Percentiles rank a stretch among this genome's conserved stretches.
These are phyloP conservation scores for Penicillium steckii DNA, from an alignment of 495 filamentous ascomycete genomes.

Conservation along the genomic window DNA sequence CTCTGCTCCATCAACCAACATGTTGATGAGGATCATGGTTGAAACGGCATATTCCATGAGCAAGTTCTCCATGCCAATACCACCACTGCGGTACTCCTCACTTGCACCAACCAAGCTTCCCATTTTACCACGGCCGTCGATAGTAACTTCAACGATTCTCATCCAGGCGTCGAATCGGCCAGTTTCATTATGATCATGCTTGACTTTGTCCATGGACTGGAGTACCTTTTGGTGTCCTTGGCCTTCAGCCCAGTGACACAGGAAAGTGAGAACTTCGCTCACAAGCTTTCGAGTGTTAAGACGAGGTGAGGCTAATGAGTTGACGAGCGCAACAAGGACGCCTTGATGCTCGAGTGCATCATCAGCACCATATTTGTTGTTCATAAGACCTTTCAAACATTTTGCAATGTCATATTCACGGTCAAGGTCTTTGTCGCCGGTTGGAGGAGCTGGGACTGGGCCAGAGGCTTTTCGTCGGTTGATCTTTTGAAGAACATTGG, in stretches of 20 bases:
- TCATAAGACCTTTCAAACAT: slow-evolving; percentile 95
- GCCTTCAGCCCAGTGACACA: slow-evolving; percentile 95
- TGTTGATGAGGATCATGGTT: slow-evolving; percentile 92
- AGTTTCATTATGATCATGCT: slow-evolving; percentile 85
- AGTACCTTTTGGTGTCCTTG: slow-evolving; percentile 93
- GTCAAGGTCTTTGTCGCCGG: slow-evolving; percentile 82
- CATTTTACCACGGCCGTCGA: slow-evolving; percentile 97
- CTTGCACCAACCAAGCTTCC: slow-evolving; percentile 94
- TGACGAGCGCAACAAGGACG: slow-evolving; percentile 84
- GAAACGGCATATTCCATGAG: slow-evolving; percentile 99
- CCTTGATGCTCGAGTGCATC: slow-evolving; percentile 91
- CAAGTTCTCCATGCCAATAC: slow-evolving; percentile 97
- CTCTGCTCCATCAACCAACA: slow-evolving; percentile 90
- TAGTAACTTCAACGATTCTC: slow-evolving; percentile 95
- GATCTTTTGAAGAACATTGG: slow-evolving; percentile 89
- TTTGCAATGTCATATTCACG: slow-evolving; percentile 97
- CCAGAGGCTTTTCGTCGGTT: slow-evolving; percentile 82
- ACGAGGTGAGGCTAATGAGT: slow-evolving; percentile 82
- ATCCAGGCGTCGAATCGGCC: slow-evolving; percentile 98
- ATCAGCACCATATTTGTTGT: slow-evolving; percentile 98
- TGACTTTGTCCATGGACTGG: slow-evolving; percentile 89
- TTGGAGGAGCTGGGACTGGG: slow-evolving; percentile 61
- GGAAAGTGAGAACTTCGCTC: slow-evolving; percentile 93
- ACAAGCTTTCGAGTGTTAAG: slow-evolving; percentile 92
- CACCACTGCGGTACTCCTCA: slow-evolving; percentile 94